Evolutionary conservation across 2,329 filamentous ascomycete genomes (phyloP), one percentile per base, ranked within the genome.

Genomic region (Rugonectria rugulosa): DNA sequence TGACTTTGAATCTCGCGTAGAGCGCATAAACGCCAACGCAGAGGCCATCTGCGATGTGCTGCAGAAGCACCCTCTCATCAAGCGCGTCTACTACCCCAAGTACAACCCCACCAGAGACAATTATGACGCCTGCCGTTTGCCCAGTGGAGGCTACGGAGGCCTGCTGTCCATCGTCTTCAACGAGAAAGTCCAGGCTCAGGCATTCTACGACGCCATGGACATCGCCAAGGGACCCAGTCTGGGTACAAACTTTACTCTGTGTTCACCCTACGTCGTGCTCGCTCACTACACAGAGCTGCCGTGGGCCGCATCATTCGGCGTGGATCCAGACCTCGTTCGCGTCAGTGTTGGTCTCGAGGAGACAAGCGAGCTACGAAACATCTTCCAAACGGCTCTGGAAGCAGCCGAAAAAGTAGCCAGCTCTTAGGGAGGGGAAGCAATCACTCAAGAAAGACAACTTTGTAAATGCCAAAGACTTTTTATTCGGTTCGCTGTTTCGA

Each of bases 241-340:
- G 44, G 95, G 95, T 2, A 98, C 95, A 1, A 99, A 99, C 73
- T 99, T 99, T 72, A 98, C 95, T 0, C 79, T 99, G 31, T 89
- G 89, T 53, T 96, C 89, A 43, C 95, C 95, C 0, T 99, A 97
- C 72, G 92, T 95, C 19, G 79, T 99, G 27, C 75, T 99, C 26
- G 95, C 95, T 5, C 95, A 99, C 73, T 99, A 95, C 68, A 81
- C 84, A 40, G 95, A 99, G 78, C 74, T 98, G 36, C 88, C 93
- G n/a, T 99, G 95, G 95, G 91, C 90, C 37, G 86, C 83, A 21
- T 80, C 87, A 56, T 94, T 89, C 71, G 92, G 93, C 0, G 91
- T 97, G 3, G 89, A 95, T 50, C 85, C 86, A 2, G 85, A 91
- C 70, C 75, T 99, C 52, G 82, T 98, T 42, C 84, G 95, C 36